phyloP scores from a whole-genome alignment of 495 filamentous ascomycete species.

The Penicillium robsamsonii region DNA sequence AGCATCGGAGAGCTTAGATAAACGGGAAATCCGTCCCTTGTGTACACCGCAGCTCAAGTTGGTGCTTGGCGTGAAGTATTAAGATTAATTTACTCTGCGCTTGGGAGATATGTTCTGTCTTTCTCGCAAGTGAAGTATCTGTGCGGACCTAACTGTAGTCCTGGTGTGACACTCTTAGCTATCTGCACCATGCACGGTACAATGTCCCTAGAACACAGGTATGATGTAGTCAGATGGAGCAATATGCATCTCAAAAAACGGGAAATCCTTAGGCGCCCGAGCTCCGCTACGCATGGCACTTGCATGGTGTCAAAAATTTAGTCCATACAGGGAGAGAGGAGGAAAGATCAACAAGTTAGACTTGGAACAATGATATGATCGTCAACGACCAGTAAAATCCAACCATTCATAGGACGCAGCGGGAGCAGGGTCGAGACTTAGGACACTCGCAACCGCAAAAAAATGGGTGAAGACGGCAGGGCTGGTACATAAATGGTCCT shows the following conservation, averaged over 20 bases:
- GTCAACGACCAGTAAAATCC: neutral
- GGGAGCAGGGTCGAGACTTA: neutral
- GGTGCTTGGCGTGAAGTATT: conserved; percentile 9
- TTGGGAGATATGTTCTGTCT: neutral
- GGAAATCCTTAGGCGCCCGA: neutral
- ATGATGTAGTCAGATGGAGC: neutral
- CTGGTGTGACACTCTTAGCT: too few species aligned
- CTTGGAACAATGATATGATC: conserved; percentile 1
- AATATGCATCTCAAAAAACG: conserved; percentile 3
- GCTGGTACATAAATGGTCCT: conserved; percentile 11
- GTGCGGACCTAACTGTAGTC: neutral
- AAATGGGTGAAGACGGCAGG: conserved; percentile 18
- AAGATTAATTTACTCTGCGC: conserved; percentile 2
- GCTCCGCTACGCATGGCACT: conserved; percentile 16
- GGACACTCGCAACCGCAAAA: conserved; percentile 5
- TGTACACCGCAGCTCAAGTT: conserved; percentile 24
- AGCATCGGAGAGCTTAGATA: conserved; percentile 24
- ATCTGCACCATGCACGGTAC: conserved; percentile 1
- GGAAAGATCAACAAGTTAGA: conserved; percentile 26
- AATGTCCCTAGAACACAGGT: neutral
- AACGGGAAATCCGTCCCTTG: conserved; percentile 14
- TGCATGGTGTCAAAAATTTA: conserved; percentile 25
- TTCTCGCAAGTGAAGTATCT: neutral
- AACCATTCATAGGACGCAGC: conserved; percentile 9
- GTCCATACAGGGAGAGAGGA: conserved; percentile 42